A percentile compares a stretch with the other conserved stretches of the same genome.
phyloP scores from a whole-genome alignment of 1,139 yeast species.

The Debaryomycetaceae sp. region DNA sequence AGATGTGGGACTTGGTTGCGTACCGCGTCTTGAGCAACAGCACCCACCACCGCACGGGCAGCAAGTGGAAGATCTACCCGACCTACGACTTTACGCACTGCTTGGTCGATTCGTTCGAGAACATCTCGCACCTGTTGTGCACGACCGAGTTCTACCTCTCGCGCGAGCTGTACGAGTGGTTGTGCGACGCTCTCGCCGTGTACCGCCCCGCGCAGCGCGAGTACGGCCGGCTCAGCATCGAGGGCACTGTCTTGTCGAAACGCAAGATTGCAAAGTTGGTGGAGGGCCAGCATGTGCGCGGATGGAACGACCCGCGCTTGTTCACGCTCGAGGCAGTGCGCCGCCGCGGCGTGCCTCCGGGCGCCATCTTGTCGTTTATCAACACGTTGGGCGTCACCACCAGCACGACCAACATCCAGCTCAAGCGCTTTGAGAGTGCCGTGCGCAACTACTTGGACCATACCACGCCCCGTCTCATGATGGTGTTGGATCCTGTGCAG shows the following conservation, averaged over 20 bases:
- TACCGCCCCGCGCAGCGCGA: slow-evolving; percentile 98
- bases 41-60: slow-evolving; percentile 87
- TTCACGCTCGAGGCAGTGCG: slow-evolving; percentile 90
- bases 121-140: slow-evolving; percentile 89
- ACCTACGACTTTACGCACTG: slow-evolving; percentile 99
- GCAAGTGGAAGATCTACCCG: slow-evolving; percentile 95
- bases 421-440: slow-evolving; percentile 78
- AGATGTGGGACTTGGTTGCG: slow-evolving; percentile 99
- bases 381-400: slow-evolving; percentile 97
- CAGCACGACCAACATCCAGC: slow-evolving; percentile 83
- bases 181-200: slow-evolving; percentile 89
- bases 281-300: slow-evolving; percentile 70
- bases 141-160: slow-evolving; percentile 89
- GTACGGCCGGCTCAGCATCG: slow-evolving; percentile 89
- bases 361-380: slow-evolving; percentile 86
- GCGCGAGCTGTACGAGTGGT: slow-evolving; percentile 96
- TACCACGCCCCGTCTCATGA: slow-evolving; percentile 90
- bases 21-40: slow-evolving; percentile 87
- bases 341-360: slow-evolving; percentile 99
- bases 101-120: slow-evolving; percentile 94
- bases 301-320: slow-evolving; percentile 98
- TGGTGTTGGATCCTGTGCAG: slow-evolving; percentile 79
- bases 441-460: slow-evolving; percentile 81
- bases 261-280: slow-evolving; percentile 93
- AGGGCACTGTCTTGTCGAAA: slow-evolving; percentile 91